These are phyloP conservation scores for Ogataea sp. DNA, from an alignment of 805 yeast genomes.

Conservation along the genomic window DNA sequence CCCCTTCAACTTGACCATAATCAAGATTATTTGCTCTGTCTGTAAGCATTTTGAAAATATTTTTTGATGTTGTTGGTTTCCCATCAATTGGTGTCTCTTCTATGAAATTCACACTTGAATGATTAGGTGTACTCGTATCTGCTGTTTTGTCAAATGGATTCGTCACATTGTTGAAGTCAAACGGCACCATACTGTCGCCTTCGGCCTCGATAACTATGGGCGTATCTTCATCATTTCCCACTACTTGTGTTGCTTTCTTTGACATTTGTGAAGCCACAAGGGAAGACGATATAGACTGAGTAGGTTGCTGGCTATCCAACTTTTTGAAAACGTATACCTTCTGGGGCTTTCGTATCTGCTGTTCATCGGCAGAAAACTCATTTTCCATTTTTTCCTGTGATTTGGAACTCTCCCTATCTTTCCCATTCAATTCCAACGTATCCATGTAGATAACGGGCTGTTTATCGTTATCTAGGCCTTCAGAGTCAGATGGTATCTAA, in stretches of 20 bases:
- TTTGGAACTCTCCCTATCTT: not conserved
- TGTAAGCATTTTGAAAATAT: conserved; percentile 15
- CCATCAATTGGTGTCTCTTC: conserved; percentile 1
- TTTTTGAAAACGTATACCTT: no score
- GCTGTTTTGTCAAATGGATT: conserved; percentile 31
- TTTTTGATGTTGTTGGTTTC: conserved; percentile 15
- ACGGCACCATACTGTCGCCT: not conserved
- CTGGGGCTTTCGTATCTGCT: no score
- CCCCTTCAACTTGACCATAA: conserved; percentile 15
- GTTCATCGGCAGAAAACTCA: no score
- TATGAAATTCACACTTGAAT: not conserved
- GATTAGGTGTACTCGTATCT: conserved; percentile 12
- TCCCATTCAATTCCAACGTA: not conserved
- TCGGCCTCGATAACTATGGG: not conserved
- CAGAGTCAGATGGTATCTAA: not conserved
- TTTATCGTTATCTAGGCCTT: not conserved
- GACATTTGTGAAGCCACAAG: no score
- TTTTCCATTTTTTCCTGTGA: no score
- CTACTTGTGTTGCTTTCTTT: not conserved
- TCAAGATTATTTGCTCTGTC: conserved; percentile 11
- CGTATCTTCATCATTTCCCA: not conserved
- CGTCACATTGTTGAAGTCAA: not conserved
- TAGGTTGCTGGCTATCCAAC: no score
- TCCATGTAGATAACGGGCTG: not conserved
- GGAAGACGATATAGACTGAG: no score